Evolutionary conservation across 2,329 filamentous ascomycete species (phyloP), one percentile per base, ranked within the genome.

Genomic region (Aspergillus clavatus): DNA sequence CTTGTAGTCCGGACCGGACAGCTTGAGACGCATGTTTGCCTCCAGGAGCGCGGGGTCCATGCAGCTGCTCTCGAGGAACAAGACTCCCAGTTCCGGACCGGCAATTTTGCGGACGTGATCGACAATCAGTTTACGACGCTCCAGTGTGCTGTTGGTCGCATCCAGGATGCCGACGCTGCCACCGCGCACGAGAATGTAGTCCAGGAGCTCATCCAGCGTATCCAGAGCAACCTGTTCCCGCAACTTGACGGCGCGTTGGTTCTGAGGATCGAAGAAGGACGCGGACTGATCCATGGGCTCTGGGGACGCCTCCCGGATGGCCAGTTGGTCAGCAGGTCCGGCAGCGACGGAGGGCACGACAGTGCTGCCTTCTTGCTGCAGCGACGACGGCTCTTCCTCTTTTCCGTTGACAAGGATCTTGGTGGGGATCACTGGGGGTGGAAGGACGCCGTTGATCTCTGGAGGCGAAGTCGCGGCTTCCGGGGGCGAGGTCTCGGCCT

Each of bases 11-110:
- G 93, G 93, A 0, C 93, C 93, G 3, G 88, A 94, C 5, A 97
- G 81, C 74, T 97, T 97, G 51, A 97, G 74, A 22, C 91, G 89
- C 89, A 97, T 97, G 62, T 97, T 97, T 14, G 90, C 88, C 67
- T 97, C 90, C 28, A 97, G 76, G 21, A 97, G 74, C 67, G 82
- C 81, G 47, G 87, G 77, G 57, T 97, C 90, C 49, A 89, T 78
- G 67, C 93, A 98, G 42, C 94, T 86, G 59, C 89, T 95, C 72
- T 98, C 93, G 22, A 98, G 85, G 66, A 97, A 98, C 8, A 98
- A 75, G 14, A 98, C 89, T 24, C 91, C 91, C 18, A 98, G 76
- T 54, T 83, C 81, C 48, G 87, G 86, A 2, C 91, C 89, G 56
- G 94, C 91, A 42, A 87, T 81, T 42, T 83, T 73, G 58, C 87